phyloP scores from a whole-genome alignment of 1,284 basidiomycete species.

The Fistulinella staudtii region DNA sequence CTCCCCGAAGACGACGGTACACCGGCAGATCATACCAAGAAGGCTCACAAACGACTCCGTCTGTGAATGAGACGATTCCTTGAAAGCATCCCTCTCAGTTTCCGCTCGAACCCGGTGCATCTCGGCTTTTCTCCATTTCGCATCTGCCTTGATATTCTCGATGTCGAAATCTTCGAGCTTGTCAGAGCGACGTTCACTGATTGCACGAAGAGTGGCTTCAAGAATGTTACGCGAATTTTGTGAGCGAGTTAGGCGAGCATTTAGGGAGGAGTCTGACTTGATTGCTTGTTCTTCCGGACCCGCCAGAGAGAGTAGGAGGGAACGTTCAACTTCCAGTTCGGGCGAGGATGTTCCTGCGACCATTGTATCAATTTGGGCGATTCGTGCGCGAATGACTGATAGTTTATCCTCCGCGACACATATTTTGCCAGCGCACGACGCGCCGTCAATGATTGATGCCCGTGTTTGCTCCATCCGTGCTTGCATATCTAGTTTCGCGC shows the following conservation, averaged over 20 bases:
- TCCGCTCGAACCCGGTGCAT: conserved; percentile 72
- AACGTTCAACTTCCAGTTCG: conserved; percentile 70
- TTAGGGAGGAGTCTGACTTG: conserved; percentile 57
- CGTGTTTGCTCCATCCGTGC: conserved; percentile 65
- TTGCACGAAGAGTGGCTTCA: conserved; percentile 76
- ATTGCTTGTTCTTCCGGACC: conserved; percentile 67
- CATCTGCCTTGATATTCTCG: conserved; percentile 72
- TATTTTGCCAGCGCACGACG: conserved; percentile 69
- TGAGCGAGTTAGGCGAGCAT: conserved; percentile 61
- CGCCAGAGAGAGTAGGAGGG: conserved; percentile 66
- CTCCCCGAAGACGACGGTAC: conserved; percentile 69
- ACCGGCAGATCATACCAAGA: conserved; percentile 76
- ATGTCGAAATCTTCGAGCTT: conserved; percentile 71
- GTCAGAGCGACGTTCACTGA: conserved; percentile 75
- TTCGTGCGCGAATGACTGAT: conserved; percentile 57
- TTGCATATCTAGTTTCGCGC: conserved; percentile 67
- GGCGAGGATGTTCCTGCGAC: conserved; percentile 42
- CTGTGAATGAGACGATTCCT: conserved; percentile 61
- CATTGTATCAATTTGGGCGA: conserved; percentile 60
- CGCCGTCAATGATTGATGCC: conserved; percentile 72
- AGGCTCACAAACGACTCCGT: conserved; percentile 67
- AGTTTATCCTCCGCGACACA: conserved; percentile 74
- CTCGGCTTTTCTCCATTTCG: conserved; percentile 62
- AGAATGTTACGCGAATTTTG: conserved; percentile 78
- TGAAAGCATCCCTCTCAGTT: conserved; percentile 65